Evolutionary conservation across 495 filamentous ascomycete genomes (phyloP).

Genomic region (Penicillium pulvis): DNA sequence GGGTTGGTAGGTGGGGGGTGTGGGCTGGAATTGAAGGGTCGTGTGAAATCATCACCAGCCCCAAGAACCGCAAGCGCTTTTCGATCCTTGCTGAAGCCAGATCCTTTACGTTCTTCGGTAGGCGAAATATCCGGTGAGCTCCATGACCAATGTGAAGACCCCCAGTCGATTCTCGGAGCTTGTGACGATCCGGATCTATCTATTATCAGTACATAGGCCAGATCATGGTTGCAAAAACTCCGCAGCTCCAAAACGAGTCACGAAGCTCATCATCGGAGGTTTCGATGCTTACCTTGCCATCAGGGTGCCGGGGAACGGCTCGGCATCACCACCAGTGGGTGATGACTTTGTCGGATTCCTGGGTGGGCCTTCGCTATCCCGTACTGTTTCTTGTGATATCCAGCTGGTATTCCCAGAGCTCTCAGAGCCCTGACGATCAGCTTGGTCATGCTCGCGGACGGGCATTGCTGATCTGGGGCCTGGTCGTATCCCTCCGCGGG

Average conservation of each 20-base stretch:
- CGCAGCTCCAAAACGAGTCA: not conserved
- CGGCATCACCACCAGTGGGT: conserved; percentile 34
- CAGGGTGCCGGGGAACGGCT: conserved; percentile 31
- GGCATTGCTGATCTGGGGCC: conserved; percentile 36
- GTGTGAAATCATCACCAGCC: conserved; percentile 32
- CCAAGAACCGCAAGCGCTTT: conserved; percentile 42
- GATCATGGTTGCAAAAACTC: not conserved
- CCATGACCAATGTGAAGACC: conserved; percentile 46
- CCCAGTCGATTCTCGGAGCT: conserved; percentile 33
- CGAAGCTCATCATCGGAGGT: not conserved
- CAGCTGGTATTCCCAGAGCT: conserved; percentile 46
- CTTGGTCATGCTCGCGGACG: conserved; percentile 33
- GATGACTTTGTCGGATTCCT: conserved; percentile 22
- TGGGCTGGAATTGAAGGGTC: conserved; percentile 28
- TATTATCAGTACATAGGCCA: conserved; percentile 6
- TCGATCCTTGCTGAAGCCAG: conserved; percentile 41
- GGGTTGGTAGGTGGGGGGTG: conserved; percentile 33
- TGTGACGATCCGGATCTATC: conserved; percentile 30
- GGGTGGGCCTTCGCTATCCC: conserved; percentile 30
- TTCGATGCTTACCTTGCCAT: conserved; percentile 44
- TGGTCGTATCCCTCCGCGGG: conserved; percentile 21
- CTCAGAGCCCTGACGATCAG: conserved; percentile 45
- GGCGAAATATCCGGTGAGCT: conserved; percentile 48
- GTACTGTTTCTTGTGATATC: conserved; percentile 50
- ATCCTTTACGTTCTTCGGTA: conserved; percentile 44